Conservation (phyloP, 169 alveolate species). For the Hammondia hammondi region DNA sequence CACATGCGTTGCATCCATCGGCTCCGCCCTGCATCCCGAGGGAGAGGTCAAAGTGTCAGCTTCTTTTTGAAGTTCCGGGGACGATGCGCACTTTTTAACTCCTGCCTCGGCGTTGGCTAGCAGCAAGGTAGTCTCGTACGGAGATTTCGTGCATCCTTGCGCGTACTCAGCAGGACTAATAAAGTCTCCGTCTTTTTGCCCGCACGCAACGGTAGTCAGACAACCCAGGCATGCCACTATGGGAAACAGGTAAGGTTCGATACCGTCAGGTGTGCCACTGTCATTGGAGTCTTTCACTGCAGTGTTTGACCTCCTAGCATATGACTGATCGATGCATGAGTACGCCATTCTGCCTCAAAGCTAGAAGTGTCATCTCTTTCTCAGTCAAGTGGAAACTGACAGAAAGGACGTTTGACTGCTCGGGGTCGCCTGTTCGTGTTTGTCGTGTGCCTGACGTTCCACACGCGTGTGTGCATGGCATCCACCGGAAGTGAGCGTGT, state of each 20-base stretch:
- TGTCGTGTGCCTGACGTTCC: too few species aligned
- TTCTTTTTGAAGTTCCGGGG: too few species aligned
- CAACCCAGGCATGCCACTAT: constrained; percentile 36
- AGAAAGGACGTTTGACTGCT: too few species aligned
- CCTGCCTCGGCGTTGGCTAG: background rate
- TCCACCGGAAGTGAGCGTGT: too few species aligned
- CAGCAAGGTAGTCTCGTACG: background rate
- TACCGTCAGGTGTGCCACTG: background rate
- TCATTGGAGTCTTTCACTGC: background rate
- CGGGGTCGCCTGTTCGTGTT: too few species aligned
- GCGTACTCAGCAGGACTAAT: constrained; percentile 20
- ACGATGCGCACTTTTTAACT: too few species aligned
- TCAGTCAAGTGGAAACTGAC: background rate
- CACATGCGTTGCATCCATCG: too few species aligned
- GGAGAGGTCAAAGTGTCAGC: too few species aligned
- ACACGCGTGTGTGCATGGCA: too few species aligned
- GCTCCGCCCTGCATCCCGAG: too few species aligned
- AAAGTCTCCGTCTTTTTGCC: constrained; percentile 1
- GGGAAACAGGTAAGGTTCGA: constrained; percentile 12
- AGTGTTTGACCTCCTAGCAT: background rate
- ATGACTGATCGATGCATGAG: background rate
- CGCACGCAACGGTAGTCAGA: constrained; percentile 3
- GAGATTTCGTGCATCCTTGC: background rate
- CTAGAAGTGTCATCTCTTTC: background rate
- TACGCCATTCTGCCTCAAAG: background rate